Percentiles rank a stretch among this genome's conserved stretches.
Conservation (phyloP, 768 basidiomycete species). For the Lepiota venenata region DNA sequence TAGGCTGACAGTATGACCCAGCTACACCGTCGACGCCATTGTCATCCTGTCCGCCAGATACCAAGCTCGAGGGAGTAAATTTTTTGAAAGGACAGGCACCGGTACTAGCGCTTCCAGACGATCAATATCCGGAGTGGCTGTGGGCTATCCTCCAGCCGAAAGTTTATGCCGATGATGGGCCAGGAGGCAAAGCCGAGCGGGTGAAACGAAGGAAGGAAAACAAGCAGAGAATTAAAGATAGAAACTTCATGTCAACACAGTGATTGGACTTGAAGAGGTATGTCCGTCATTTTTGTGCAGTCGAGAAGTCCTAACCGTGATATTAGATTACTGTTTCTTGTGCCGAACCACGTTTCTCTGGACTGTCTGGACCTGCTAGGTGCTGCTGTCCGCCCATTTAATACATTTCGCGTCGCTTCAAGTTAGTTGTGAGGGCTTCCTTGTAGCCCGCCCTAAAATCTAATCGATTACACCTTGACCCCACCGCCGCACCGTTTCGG, state of each 20-base stretch:
- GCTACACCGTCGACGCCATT: constrained; percentile 6
- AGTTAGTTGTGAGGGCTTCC: no score
- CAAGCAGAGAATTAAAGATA: constrained; percentile 69
- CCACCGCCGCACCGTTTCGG: no score
- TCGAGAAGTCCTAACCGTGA: no score
- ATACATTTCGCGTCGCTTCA: not conserved
- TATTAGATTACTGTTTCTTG: no score
- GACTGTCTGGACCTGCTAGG: no score
- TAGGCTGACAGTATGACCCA: not conserved
- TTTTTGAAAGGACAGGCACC: constrained; percentile 82
- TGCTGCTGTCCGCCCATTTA: no score
- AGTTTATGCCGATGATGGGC: constrained; percentile 64
- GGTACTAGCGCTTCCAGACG: constrained; percentile 73
- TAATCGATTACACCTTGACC: no score
- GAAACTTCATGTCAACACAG: constrained; percentile 85
- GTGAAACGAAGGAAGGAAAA: constrained; percentile 57
- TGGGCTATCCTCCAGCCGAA: constrained; percentile 73
- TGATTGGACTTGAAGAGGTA: constrained; percentile 23
- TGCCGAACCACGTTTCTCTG: not conserved
- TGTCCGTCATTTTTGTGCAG: no score
- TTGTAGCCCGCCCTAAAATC: no score
- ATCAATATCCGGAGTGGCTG: constrained; percentile 86
- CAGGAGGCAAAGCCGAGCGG: constrained; percentile 65
- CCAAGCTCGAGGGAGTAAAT: constrained; percentile 74
- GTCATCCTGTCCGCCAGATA: constrained; percentile 72